Conservation (phyloP, 2,329 filamentous ascomycete genomes). For the Calonectria pseudoturangicola region DNA sequence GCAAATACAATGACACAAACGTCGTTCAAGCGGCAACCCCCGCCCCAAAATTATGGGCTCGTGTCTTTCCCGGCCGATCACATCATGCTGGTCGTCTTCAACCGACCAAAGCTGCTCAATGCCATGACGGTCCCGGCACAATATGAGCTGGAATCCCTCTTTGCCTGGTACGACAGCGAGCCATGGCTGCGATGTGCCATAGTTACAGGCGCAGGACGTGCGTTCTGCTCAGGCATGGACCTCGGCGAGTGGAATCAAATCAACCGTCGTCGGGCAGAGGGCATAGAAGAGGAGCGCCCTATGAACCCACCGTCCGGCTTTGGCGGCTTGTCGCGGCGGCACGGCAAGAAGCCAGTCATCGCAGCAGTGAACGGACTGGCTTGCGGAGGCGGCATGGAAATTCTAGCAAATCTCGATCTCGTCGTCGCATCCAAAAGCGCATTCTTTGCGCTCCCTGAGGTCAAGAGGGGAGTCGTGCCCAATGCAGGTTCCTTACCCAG, state of each 20-base stretch:
- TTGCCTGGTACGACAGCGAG: conserved; percentile 78
- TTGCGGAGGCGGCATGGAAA: conserved; percentile 86
- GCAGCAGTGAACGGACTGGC: conserved; percentile 86
- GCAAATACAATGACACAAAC: conserved; percentile 43
- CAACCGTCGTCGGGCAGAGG: conserved; percentile 48
- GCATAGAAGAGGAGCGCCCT: conserved; percentile 48
- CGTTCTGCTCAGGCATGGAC: conserved; percentile 82
- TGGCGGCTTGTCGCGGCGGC: conserved; percentile 78
- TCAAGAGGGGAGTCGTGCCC: conserved; percentile 81
- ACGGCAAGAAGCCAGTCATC: conserved; percentile 84
- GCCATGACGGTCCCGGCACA: conserved; percentile 52
- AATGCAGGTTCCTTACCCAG: conserved; percentile 82
- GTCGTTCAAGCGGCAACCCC: conserved; percentile 47
- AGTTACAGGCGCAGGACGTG: conserved; percentile 77
- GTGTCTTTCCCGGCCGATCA: conserved; percentile 52
- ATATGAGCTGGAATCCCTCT: conserved; percentile 66
- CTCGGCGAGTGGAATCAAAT: conserved; percentile 66
- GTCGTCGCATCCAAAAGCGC: conserved; percentile 77
- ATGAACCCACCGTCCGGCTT: conserved; percentile 69
- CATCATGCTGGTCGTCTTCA: conserved; percentile 53
- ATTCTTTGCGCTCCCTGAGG: conserved; percentile 82
- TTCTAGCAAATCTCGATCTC: conserved; percentile 83
- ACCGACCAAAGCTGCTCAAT: conserved; percentile 50
- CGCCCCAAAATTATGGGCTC: conserved; percentile 47
- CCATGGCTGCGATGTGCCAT: conserved; percentile 77